Evolutionary conservation across 164 flowering plant genomes (phyloP).

Genomic region (Stephania yunnanensis): DNA sequence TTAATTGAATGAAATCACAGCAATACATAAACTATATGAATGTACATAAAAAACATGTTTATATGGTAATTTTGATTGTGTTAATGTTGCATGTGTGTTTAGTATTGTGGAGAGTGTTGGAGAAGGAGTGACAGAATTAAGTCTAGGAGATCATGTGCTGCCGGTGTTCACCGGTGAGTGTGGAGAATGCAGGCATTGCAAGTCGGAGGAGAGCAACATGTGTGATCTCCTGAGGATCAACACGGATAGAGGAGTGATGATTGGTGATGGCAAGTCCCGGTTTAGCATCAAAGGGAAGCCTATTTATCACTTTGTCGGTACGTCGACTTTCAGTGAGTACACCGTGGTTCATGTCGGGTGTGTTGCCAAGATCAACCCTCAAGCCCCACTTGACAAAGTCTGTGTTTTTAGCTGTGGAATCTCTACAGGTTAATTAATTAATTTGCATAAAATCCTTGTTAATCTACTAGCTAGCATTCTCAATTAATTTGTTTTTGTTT

Average conservation of each 20-base stretch:
- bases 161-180: slow-evolving; percentile 70
- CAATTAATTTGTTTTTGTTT: not conserved
- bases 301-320: slow-evolving; percentile 55
- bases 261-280: slow-evolving; percentile 46
- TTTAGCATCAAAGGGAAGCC: slow-evolving; percentile 60
- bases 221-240: slow-evolving; percentile 61
- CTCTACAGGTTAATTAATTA: slow-evolving; percentile 39
- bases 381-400: slow-evolving; percentile 62
- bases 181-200: slow-evolving; percentile 48
- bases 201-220: slow-evolving; percentile 68
- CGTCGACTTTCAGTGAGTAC: slow-evolving; percentile 59
- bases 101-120: slow-evolving; percentile 69
- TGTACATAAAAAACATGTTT: not conserved
- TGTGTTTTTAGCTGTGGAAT: slow-evolving; percentile 63
- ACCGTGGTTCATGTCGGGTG: slow-evolving; percentile 53
- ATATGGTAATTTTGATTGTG: no score
- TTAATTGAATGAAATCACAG: not conserved
- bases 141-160: slow-evolving; percentile 62
- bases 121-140: slow-evolving; percentile 53
- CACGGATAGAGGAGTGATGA: slow-evolving; percentile 62
- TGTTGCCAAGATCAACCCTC: slow-evolving; percentile 53
- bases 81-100: not conserved
- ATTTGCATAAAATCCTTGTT: not conserved
- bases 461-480: not conserved
- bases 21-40: not conserved